Conservation (phyloP, 768 basidiomycete species). For the Ramaria rubella region DNA sequence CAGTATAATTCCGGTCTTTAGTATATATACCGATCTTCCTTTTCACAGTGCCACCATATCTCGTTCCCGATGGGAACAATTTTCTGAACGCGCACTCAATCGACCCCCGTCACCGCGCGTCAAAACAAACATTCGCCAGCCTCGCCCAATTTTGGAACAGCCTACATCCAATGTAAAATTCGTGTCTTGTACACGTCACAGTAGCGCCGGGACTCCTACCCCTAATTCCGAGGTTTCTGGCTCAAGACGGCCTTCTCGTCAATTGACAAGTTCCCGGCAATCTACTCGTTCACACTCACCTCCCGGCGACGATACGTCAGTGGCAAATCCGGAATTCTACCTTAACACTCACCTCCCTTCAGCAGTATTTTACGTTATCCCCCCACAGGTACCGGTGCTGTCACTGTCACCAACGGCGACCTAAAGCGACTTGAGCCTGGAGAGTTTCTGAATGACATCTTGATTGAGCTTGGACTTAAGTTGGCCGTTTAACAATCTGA, state of each 20-base stretch:
- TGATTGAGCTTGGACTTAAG: slow-evolving; percentile 96
- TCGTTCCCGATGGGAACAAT: not conserved
- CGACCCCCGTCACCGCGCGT: too few relatives aligned
- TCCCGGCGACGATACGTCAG: slow-evolving; percentile 5
- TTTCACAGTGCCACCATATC: not conserved
- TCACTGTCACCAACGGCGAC: slow-evolving; percentile 80
- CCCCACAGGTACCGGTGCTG: slow-evolving; percentile 57
- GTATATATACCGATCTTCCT: not conserved
- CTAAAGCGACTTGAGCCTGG: slow-evolving; percentile 63
- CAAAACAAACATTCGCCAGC: not conserved
- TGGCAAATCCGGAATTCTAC: not conserved
- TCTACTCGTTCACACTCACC: not conserved
- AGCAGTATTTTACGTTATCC: slow-evolving; percentile 74
- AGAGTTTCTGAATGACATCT: slow-evolving; percentile 91
- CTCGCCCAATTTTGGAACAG: not conserved
- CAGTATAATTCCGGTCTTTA: not conserved
- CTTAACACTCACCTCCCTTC: not conserved
- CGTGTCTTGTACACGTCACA: not conserved
- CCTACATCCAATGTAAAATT: not conserved
- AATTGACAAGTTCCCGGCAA: not conserved
- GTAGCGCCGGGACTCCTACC: not conserved
- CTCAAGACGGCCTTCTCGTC: not conserved
- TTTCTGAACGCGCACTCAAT: not conserved
- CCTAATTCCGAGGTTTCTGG: not conserved
- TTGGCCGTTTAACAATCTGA: slow-evolving; percentile 32